Conservation (phyloP, 495 filamentous ascomycete species). For the Xeromyces bisporus region DNA sequence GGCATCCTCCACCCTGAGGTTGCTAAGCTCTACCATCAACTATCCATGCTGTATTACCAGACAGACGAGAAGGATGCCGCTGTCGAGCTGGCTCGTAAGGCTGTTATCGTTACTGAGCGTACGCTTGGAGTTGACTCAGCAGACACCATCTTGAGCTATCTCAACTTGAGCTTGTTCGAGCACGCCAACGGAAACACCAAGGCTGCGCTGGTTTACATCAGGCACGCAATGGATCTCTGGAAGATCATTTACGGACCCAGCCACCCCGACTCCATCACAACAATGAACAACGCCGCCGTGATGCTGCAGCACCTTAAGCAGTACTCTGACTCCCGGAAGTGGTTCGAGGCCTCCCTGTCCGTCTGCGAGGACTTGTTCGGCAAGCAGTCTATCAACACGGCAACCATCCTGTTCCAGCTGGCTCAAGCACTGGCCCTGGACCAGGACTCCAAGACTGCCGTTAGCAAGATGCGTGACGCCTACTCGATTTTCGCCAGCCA, state of each 20-base stretch:
- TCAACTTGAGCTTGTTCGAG: conserved; percentile 90
- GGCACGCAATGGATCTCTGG: conserved; percentile 88
- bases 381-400: conserved; percentile 72
- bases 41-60: conserved; percentile 90
- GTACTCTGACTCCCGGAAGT: conserved; percentile 80
- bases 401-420: conserved; percentile 93
- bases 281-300: conserved; percentile 95
- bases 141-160: conserved; percentile 85
- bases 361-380: conserved; percentile 81
- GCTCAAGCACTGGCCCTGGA: conserved; percentile 89
- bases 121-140: conserved; percentile 86
- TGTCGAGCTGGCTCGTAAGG: conserved; percentile 88
- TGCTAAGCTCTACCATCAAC: conserved; percentile 79
- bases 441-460: conserved; percentile 76
- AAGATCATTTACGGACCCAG: conserved; percentile 87
- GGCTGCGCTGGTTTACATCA: conserved; percentile 65
- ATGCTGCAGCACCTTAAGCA: conserved; percentile 92
- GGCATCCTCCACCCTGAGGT: conserved; percentile 95
- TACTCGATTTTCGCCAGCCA: conserved; percentile 83
- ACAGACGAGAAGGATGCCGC: conserved; percentile 91
- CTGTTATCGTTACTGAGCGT: conserved; percentile 87
- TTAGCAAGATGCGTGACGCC: conserved; percentile 82
- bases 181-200: conserved; percentile 81
- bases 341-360: conserved; percentile 85
- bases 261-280: conserved; percentile 96